Evolutionary conservation across 2,329 filamentous ascomycete species (phyloP).

Genomic region (Ceratocystis diversiconidia): DNA sequence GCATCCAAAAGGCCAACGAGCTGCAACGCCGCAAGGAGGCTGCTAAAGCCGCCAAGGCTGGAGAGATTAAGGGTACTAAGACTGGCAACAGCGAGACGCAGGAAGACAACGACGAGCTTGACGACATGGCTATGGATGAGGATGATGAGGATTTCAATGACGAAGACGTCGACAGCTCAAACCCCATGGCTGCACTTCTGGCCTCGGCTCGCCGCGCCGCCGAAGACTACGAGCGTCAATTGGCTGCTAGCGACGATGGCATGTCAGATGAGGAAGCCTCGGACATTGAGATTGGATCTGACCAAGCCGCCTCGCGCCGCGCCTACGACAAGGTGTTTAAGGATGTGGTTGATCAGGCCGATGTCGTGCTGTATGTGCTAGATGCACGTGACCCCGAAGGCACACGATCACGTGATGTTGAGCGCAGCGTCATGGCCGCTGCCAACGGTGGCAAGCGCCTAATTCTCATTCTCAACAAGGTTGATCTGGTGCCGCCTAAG

Average conservation of each 20-base stretch:
- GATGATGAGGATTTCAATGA: constrained; percentile 44
- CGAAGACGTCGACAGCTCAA: constrained; percentile 50
- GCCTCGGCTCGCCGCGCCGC: constrained; percentile 71
- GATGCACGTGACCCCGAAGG: constrained; percentile 85
- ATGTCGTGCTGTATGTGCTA: constrained; percentile 84
- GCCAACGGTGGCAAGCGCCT: constrained; percentile 71
- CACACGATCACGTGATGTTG: constrained; percentile 78
- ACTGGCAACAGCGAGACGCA: constrained; percentile 38
- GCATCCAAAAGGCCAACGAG: constrained; percentile 68
- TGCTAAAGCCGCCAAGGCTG: constrained; percentile 51
- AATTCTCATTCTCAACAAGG: constrained; percentile 90
- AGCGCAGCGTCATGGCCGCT: constrained; percentile 82
- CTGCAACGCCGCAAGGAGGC: constrained; percentile 55
- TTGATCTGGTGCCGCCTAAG: constrained; percentile 71
- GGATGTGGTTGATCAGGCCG: constrained; percentile 73
- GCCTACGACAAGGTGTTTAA: constrained; percentile 96
- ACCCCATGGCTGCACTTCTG: constrained; percentile 84
- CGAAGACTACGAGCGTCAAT: constrained; percentile 54
- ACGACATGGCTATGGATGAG: constrained; percentile 36
- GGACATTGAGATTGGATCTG: constrained; percentile 36
- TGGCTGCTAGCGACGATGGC: constrained; percentile 45
- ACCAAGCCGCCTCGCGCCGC: constrained; percentile 54
- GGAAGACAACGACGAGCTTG: constrained; percentile 34
- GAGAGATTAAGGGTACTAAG: constrained; percentile 39
- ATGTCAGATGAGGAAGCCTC: constrained; percentile 41